Evolutionary conservation across 2,329 filamentous ascomycete species (phyloP).

Genomic region (Arthroderma uncinatum): DNA sequence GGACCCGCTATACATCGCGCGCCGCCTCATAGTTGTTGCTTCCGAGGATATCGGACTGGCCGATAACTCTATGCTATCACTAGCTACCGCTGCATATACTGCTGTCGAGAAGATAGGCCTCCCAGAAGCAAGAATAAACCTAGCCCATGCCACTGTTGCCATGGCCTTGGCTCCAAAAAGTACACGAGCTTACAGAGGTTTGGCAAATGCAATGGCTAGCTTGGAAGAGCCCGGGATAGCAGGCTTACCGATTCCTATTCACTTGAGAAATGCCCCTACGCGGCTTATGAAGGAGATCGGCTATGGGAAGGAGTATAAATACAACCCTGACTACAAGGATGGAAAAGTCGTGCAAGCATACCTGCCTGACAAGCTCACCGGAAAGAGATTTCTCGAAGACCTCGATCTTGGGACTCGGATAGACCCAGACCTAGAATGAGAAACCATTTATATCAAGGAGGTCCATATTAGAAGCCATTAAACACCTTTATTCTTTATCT

Average conservation of each 20-base stretch:
- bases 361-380: conserved; percentile 64
- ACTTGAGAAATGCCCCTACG: conserved; percentile 85
- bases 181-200: conserved; percentile 69
- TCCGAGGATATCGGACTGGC: conserved; percentile 89
- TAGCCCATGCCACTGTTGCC: conserved; percentile 78
- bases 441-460: no score
- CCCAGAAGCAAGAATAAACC: conserved; percentile 84
- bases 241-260: conserved; percentile 68
- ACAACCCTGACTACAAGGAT: conserved; percentile 79
- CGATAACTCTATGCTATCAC: conserved; percentile 68
- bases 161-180: conserved; percentile 73
- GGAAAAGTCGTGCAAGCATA: conserved; percentile 81
- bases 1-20: conserved; percentile 82
- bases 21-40: conserved; percentile 87
- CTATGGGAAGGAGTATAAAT: conserved; percentile 87
- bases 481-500: no score
- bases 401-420: conserved; percentile 65
- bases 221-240: conserved; percentile 75
- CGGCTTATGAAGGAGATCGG: conserved; percentile 86
- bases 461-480: no score
- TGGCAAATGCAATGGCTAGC: conserved; percentile 69
- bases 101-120: conserved; percentile 89
- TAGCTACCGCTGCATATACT: conserved; percentile 76
- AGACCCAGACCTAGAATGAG: conserved; percentile 62
- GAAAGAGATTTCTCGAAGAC: conserved; percentile 65